phyloP scores from a whole-genome alignment of 495 filamentous ascomycete species.

The Aspergillus sclerotiicarbonarius region DNA sequence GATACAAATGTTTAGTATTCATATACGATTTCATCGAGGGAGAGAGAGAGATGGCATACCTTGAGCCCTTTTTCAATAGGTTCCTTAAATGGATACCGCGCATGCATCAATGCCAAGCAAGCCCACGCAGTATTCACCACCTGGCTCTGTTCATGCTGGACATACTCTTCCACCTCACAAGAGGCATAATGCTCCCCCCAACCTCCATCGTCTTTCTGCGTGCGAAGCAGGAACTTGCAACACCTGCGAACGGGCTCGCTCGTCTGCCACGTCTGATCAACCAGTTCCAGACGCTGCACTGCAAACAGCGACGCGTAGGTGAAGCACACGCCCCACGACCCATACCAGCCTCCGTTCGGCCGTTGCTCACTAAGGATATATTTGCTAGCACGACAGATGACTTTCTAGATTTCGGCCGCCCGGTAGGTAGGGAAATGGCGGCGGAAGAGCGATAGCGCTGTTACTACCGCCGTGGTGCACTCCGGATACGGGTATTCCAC shows the following conservation, averaged over 20 bases:
- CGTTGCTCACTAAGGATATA: constrained; percentile 16
- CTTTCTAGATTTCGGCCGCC: constrained; percentile 4
- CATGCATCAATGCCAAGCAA: constrained; percentile 2
- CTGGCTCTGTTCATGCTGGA: constrained; percentile 5
- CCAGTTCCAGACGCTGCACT: constrained; percentile 16
- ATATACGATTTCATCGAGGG: not conserved
- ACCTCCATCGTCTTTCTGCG: constrained; percentile 22
- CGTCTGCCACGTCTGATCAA: constrained; percentile 15
- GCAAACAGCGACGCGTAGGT: constrained; percentile 24
- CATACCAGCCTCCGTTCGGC: constrained; percentile 22
- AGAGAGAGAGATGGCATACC: not conserved
- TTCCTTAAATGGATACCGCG: constrained; percentile 1
- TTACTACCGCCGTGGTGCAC: constrained; percentile 20
- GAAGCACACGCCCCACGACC: constrained; percentile 20
- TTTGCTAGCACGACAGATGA: constrained; percentile 10
- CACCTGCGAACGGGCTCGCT: constrained; percentile 8
- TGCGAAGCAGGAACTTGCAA: constrained; percentile 20
- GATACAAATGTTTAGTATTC: not conserved
- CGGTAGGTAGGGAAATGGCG: constrained; percentile 16
- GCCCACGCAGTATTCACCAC: constrained; percentile 8
- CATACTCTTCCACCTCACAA: constrained; percentile 8
- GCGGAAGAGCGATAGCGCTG: constrained; percentile 16
- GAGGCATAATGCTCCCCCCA: constrained; percentile 15
- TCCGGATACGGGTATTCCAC: constrained; percentile 22
- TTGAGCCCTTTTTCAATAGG: not conserved